Percentiles rank a stretch among this genome's conserved stretches.
Conservation (phyloP, 1,284 basidiomycete genomes). For the Trametes versicolor region DNA sequence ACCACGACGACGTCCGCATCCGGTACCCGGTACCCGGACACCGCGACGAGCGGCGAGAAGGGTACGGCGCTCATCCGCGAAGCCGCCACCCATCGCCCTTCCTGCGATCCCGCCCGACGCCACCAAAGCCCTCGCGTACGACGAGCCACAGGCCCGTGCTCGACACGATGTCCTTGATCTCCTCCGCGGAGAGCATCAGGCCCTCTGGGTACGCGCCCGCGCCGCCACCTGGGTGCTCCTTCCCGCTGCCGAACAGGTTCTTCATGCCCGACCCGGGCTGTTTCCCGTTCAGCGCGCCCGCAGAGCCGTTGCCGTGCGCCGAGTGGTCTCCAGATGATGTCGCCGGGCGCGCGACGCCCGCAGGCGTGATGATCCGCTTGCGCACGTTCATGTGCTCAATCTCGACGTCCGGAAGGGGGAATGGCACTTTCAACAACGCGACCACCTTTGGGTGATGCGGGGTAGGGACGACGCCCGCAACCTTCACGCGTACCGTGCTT, state of each 20-base stretch:
- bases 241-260: slow-evolving; percentile 27
- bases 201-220: slow-evolving; percentile 31
- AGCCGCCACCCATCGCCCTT: slow-evolving; percentile 84
- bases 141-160: slow-evolving; percentile 93
- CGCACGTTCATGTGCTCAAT: slow-evolving; percentile 65
- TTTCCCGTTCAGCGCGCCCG: slow-evolving; percentile 18
- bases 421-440: slow-evolving; percentile 89
- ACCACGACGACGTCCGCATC: background rate
- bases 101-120: slow-evolving; percentile 81
- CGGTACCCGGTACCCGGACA: background rate
- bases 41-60: background rate
- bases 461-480: slow-evolving; percentile 88
- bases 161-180: slow-evolving; percentile 93
- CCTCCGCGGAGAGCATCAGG: slow-evolving; percentile 83
- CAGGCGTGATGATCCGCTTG: slow-evolving; percentile 57
- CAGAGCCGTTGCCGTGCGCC: slow-evolving; percentile 17
- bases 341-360: slow-evolving; percentile 53
- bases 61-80: slow-evolving; percentile 49
- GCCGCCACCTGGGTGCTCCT: slow-evolving; percentile 21
- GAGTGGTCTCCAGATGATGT: slow-evolving; percentile 23
- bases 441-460: slow-evolving; percentile 98
- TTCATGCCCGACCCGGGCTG: slow-evolving; percentile 20
- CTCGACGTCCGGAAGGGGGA: slow-evolving; percentile 82
- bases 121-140: slow-evolving; percentile 92
- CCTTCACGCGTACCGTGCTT: slow-evolving; percentile 55